phyloP scores from a whole-genome alignment of 2,329 filamentous ascomycete species.

The Microdochium bolleyi region DNA sequence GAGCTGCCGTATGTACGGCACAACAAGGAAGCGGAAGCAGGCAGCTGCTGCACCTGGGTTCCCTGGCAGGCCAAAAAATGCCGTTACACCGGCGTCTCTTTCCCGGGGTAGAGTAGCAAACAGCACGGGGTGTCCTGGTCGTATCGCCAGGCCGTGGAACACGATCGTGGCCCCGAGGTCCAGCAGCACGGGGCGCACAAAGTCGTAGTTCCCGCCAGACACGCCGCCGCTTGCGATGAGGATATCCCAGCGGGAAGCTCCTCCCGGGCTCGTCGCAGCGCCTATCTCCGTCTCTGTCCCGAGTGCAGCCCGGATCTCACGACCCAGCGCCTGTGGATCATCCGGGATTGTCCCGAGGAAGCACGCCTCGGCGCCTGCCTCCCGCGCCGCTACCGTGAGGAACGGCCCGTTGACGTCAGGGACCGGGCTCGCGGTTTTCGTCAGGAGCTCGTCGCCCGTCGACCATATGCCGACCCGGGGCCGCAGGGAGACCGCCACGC shows the following conservation, averaged over 20 bases:
- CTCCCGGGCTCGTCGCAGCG: too few relatives aligned
- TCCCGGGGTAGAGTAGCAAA: slow-evolving; percentile 12
- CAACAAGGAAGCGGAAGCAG: slow-evolving; percentile 17
- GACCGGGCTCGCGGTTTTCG: not conserved
- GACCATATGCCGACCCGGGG: not conserved
- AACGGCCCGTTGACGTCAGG: not conserved
- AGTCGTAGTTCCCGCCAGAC: slow-evolving; percentile 17
- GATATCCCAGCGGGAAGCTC: too few relatives aligned
- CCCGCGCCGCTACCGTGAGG: not conserved
- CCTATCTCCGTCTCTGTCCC: too few relatives aligned
- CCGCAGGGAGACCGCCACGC: not conserved
- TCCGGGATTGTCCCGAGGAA: not conserved
- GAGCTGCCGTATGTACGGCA: slow-evolving; percentile 13
- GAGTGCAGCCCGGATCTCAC: not conserved
- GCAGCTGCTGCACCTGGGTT: slow-evolving; percentile 18
- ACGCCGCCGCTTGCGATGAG: slow-evolving; percentile 19
- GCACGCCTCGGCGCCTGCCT: not conserved
- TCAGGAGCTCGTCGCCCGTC: not conserved
- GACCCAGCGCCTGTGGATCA: not conserved
- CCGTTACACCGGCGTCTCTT: slow-evolving; percentile 1
- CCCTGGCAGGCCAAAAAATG: slow-evolving; percentile 19
- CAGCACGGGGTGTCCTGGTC: slow-evolving; percentile 18
- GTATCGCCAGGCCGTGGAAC: slow-evolving; percentile 18
- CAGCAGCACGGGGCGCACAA: slow-evolving; percentile 11
- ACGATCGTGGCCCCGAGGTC: slow-evolving; percentile 10